Conservation (phyloP, 805 yeast species). For the Ogataea siamensis region DNA sequence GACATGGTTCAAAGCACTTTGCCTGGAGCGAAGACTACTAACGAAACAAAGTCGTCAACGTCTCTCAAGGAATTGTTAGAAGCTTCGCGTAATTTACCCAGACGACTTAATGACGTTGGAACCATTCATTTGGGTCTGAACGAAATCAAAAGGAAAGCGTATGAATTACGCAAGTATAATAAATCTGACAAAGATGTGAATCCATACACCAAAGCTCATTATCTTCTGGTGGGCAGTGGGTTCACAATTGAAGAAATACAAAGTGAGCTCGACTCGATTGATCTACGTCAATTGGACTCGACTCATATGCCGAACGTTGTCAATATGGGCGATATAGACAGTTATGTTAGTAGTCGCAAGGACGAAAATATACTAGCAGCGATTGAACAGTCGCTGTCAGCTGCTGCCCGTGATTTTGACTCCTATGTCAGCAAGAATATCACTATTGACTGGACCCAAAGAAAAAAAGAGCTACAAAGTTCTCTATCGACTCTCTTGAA, state of each 20-base stretch:
- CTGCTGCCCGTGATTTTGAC: conserved; percentile 84
- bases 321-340: conserved; percentile 48
- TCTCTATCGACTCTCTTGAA: conserved; percentile 59
- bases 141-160: conserved; percentile 72
- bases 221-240: conserved; percentile 86
- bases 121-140: conserved; percentile 75
- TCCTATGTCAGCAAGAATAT: conserved; percentile 67
- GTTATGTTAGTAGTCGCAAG: conserved; percentile 63
- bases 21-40: conserved; percentile 7
- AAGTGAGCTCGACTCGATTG: conserved; percentile 47
- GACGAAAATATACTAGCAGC: conserved; percentile 81
- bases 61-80: conserved; percentile 72
- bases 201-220: conserved; percentile 73
- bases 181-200: conserved; percentile 36
- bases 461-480: conserved; percentile 70
- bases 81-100: conserved; percentile 73
- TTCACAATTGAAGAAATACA: conserved; percentile 83
- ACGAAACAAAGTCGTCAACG: conserved; percentile 15
- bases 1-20: conserved; percentile 8
- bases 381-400: conserved; percentile 72
- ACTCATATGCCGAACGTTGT: conserved; percentile 7
- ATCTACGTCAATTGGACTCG: conserved; percentile 25
- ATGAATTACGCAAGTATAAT: conserved; percentile 47
- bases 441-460: conserved; percentile 78
- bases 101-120: conserved; percentile 64